phyloP scores from a whole-genome alignment of 2,329 filamentous ascomycete genomes.

The Calonectria honghensis region DNA sequence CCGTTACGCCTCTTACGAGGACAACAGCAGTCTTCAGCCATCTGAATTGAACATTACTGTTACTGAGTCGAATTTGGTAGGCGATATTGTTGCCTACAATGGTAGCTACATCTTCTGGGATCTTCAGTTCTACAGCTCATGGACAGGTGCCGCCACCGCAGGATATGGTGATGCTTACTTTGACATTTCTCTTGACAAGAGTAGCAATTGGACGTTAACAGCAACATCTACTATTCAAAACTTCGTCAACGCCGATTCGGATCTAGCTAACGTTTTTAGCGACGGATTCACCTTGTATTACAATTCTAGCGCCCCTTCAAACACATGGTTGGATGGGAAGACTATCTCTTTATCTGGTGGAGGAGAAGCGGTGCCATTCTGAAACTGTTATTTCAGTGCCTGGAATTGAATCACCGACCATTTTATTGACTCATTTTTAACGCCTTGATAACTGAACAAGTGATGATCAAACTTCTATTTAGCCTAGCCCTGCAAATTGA shows the following conservation, averaged over 20 bases:
- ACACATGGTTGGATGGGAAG: slow-evolving; percentile 10
- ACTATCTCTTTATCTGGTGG: slow-evolving; percentile 1
- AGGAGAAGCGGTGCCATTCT: slow-evolving; percentile 1
- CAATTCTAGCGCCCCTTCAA: slow-evolving; percentile 4
- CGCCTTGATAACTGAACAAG: not conserved
- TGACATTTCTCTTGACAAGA: slow-evolving; percentile 15
- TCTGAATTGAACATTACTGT: slow-evolving; percentile 2
- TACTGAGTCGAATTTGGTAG: slow-evolving; percentile 1
- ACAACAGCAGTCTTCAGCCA: slow-evolving; percentile 16
- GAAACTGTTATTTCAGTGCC: not conserved
- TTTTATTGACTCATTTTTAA: not conserved
- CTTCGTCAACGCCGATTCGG: slow-evolving; percentile 10
- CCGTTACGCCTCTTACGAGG: slow-evolving; percentile 12
- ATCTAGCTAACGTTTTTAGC: slow-evolving; percentile 3
- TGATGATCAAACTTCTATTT: not conserved
- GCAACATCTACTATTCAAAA: slow-evolving; percentile 10
- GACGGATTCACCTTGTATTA: slow-evolving; percentile 22
- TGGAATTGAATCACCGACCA: not conserved
- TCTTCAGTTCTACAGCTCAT: slow-evolving; percentile 10
- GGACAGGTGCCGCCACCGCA: slow-evolving; percentile 14
- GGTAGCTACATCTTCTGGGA: slow-evolving; percentile 25
- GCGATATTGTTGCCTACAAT: slow-evolving; percentile 13
- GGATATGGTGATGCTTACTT: slow-evolving; percentile 17
- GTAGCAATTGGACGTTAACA: slow-evolving; percentile 14
- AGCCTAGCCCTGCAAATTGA: not conserved